Percentiles rank a stretch among this genome's conserved stretches.
phyloP scores from a whole-genome alignment of 116 monocot genomes.

The Trichopus zeylanicus region DNA sequence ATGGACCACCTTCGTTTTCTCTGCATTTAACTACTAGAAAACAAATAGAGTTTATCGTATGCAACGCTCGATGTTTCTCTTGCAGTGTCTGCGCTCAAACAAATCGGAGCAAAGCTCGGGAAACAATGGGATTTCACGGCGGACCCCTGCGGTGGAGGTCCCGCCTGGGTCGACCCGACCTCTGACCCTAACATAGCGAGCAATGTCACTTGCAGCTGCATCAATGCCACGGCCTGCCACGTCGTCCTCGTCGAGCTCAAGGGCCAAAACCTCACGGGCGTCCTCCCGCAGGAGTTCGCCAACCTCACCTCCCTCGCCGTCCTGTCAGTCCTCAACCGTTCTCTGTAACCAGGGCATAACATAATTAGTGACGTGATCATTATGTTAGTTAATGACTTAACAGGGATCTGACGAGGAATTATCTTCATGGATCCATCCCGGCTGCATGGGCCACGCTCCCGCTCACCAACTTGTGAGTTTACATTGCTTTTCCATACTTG shows the following conservation, averaged over 20 bases:
- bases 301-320: conserved; percentile 25
- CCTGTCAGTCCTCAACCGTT: conserved; percentile 35
- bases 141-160: conserved; percentile 17
- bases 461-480: conserved; percentile 35
- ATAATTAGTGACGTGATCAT: too few species aligned
- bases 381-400: background rate
- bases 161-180: background rate
- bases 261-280: conserved; percentile 38
- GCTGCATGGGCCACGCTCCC: conserved; percentile 35
- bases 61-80: too few species aligned
- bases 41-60: too few species aligned
- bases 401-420: conserved; percentile 55
- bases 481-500: background rate
- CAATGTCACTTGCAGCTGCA: conserved; percentile 32
- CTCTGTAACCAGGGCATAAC: too few species aligned
- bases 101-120: background rate
- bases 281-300: conserved; percentile 44
- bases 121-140: conserved; percentile 24
- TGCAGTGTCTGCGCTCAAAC: conserved; percentile 1
- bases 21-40: too few species aligned
- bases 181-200: background rate
- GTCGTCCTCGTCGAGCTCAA: conserved; percentile 26
- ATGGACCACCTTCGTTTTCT: too few species aligned
- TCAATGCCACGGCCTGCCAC: conserved; percentile 15
- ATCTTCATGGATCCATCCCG: conserved; percentile 51